phyloP scores from a whole-genome alignment of 75 land plant genomes.

The Sequoiadendron giganteum region DNA sequence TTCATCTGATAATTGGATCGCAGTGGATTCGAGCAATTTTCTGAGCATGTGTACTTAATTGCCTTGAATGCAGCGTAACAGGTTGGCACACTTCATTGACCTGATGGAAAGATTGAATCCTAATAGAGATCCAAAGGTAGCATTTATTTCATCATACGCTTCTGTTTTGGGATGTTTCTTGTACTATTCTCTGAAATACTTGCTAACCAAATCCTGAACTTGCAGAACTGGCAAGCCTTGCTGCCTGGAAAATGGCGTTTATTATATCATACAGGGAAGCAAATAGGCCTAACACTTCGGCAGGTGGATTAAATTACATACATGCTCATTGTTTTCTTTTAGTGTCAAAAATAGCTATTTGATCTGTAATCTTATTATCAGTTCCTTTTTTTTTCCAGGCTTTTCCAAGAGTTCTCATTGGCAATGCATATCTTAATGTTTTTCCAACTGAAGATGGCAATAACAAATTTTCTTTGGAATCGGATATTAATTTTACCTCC shows the following conservation, averaged over 20 bases:
- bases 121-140: slow-evolving; percentile 61
- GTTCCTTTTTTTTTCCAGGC: slow-evolving; percentile 27
- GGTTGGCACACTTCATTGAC: slow-evolving; percentile 78
- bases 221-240: slow-evolving; percentile 70
- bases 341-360: background rate
- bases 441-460: slow-evolving; percentile 17
- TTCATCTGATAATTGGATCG: background rate
- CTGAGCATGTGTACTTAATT: background rate
- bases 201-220: background rate
- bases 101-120: slow-evolving; percentile 87
- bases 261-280: slow-evolving; percentile 77
- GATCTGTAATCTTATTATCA: background rate
- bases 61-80: slow-evolving; percentile 50
- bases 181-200: background rate
- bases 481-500: slow-evolving; percentile 49
- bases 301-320: slow-evolving; percentile 29
- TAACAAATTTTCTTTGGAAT: slow-evolving; percentile 23
- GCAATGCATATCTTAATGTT: slow-evolving; percentile 46
- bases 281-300: slow-evolving; percentile 81
- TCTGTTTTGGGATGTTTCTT: slow-evolving; percentile 11
- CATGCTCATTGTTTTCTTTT: background rate
- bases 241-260: slow-evolving; percentile 86
- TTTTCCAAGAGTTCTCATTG: slow-evolving; percentile 62
- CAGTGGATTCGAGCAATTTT: slow-evolving; percentile 4
- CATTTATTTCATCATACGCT: background rate